Percentiles rank a stretch among this genome's conserved stretches.
Evolutionary conservation across 169 alveolate species (phyloP).

Genomic region (Plasmodium gonderi): DNA sequence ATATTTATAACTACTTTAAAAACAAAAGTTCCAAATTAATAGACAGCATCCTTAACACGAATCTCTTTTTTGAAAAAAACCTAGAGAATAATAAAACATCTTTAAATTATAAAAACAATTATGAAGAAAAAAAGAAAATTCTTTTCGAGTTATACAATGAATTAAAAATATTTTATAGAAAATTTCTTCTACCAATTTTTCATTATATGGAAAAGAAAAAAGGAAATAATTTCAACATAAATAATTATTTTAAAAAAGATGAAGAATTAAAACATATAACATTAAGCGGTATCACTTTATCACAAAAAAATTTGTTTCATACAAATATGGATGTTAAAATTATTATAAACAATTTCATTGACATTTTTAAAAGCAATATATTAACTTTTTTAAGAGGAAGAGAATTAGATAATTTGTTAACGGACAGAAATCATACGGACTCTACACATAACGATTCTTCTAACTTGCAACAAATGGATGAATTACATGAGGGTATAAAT

Average conservation of each 20-base stretch:
- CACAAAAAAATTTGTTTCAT: conserved; percentile 3
- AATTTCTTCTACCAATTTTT: conserved; percentile 55
- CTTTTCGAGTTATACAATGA: conserved; percentile 31
- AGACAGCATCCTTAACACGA: conserved; percentile 24
- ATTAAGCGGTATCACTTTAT: not conserved
- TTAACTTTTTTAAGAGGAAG: conserved; percentile 25
- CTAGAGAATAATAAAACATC: conserved; percentile 28
- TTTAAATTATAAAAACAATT: conserved; percentile 7
- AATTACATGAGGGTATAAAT: not conserved
- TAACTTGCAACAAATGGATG: not conserved
- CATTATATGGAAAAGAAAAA: conserved; percentile 49
- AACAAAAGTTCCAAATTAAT: conserved; percentile 20
- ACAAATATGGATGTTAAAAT: conserved; percentile 17
- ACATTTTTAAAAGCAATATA: conserved; percentile 61
- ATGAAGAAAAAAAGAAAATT: conserved; percentile 43
- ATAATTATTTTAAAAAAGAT: conserved; percentile 7
- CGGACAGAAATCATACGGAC: not conserved
- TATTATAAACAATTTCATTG: conserved; percentile 60
- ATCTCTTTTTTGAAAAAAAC: conserved; percentile 16
- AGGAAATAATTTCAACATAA: conserved; percentile 15
- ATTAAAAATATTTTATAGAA: conserved; percentile 53
- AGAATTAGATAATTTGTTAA: not conserved
- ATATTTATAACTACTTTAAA: conserved; percentile 54
- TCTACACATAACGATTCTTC: not conserved
- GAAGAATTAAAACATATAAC: conserved; percentile 27